A percentile compares a stretch with the other conserved stretches of the same genome.
phyloP scores from a whole-genome alignment of 257 asterid species.

The Solanum pennellii region DNA sequence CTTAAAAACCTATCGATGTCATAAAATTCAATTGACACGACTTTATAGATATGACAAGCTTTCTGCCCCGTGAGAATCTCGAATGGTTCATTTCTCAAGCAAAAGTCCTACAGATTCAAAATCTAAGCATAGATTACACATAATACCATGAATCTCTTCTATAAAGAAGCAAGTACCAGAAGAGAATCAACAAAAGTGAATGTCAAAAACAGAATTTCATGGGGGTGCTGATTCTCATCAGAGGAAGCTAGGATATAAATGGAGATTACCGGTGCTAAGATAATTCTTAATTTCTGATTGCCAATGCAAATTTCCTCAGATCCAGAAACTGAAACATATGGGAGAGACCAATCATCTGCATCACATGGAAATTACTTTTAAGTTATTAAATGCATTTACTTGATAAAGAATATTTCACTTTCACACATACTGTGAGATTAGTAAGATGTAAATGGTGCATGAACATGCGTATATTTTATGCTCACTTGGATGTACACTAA shows the following conservation, averaged over 20 bases:
- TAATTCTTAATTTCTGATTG: conserved; percentile 60
- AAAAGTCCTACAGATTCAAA: background rate
- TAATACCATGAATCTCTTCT: background rate
- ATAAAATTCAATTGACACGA: background rate
- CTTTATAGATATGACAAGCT: background rate
- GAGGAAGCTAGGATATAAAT: background rate
- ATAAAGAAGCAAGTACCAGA: background rate
- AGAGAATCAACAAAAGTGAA: background rate
- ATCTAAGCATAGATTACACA: background rate
- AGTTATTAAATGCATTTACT: background rate
- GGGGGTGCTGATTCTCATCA: background rate
- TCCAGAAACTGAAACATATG: conserved; percentile 52
- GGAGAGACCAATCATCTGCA: conserved; percentile 84
- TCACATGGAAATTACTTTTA: conserved; percentile 2
- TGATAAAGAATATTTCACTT: background rate
- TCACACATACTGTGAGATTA: background rate
- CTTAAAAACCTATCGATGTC: background rate
- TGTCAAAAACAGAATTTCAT: background rate
- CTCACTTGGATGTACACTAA: background rate
- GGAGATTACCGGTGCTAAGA: conserved; percentile 66
- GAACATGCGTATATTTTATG: background rate
- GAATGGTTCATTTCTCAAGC: background rate
- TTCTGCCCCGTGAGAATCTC: background rate
- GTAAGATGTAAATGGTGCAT: background rate
- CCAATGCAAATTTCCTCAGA: conserved; percentile 80